Percentiles rank a stretch among this genome's conserved stretches.
Conservation (phyloP, 2,329 filamentous ascomycete species). For the Cordyceps pruinosa region DNA sequence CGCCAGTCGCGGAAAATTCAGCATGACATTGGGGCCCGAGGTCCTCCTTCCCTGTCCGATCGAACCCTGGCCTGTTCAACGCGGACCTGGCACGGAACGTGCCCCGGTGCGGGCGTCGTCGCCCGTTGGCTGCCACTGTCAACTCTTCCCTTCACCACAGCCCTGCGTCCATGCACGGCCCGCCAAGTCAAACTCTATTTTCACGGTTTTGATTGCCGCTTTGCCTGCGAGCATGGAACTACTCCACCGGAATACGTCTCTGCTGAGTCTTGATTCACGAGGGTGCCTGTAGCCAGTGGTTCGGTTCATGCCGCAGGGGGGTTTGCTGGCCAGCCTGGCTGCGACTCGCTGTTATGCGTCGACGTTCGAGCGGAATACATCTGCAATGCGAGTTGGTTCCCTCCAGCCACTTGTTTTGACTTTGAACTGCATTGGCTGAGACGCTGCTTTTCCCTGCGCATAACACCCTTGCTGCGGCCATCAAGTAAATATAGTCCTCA, state of each 20-base stretch:
- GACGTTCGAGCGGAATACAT: not conserved
- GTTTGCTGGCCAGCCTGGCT: not conserved
- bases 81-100: not conserved
- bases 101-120: too few species aligned
- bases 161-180: slow-evolving; percentile 3
- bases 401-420: not conserved
- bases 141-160: not conserved
- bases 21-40: not conserved
- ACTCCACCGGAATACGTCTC: not conserved
- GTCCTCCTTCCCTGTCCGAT: not conserved
- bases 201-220: not conserved
- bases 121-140: not conserved
- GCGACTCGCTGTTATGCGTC: not conserved
- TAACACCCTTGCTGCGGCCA: too few species aligned
- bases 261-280: not conserved
- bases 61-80: not conserved
- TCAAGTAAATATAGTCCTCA: too few species aligned
- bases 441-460: too few species aligned
- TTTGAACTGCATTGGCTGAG: not conserved
- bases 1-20: not conserved
- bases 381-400: not conserved
- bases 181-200: slow-evolving; percentile 2
- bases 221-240: not conserved
- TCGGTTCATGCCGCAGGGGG: not conserved
- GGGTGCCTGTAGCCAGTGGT: not conserved